A percentile compares a stretch with the other conserved stretches of the same genome.
phyloP scores from a whole-genome alignment of 2,329 filamentous ascomycete species.

The Cordyceps tenuipes region DNA sequence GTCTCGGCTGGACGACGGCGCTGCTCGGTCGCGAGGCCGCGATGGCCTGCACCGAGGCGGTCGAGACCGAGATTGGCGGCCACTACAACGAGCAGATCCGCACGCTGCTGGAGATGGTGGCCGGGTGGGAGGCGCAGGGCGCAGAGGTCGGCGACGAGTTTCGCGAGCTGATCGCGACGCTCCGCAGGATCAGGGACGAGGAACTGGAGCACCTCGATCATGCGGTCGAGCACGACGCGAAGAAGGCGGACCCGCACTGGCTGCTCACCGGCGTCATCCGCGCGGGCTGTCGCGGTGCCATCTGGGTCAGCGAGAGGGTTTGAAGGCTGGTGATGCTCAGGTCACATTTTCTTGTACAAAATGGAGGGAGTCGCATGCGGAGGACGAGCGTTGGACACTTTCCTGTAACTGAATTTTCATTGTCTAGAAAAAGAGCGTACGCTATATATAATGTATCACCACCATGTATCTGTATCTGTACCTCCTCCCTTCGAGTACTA shows the following conservation, averaged over 20 bases:
- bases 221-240: slow-evolving; percentile 86
- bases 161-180: slow-evolving; percentile 58
- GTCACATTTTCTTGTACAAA: background rate
- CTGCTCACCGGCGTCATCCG: slow-evolving; percentile 79
- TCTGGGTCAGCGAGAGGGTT: slow-evolving; percentile 78
- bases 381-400: background rate
- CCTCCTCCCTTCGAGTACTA: background rate
- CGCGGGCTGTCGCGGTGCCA: slow-evolving; percentile 83
- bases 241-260: slow-evolving; percentile 84
- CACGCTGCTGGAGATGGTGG: slow-evolving; percentile 70
- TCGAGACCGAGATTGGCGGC: slow-evolving; percentile 93
- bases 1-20: slow-evolving; percentile 82
- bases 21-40: slow-evolving; percentile 85
- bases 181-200: slow-evolving; percentile 84
- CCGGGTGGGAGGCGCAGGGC: slow-evolving; percentile 64
- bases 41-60: slow-evolving; percentile 97
- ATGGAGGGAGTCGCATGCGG: background rate
- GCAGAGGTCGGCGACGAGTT: slow-evolving; percentile 77
- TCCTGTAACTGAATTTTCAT: background rate
- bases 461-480: background rate
- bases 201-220: slow-evolving; percentile 95
- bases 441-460: slow-evolving; percentile 1
- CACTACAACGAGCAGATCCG: slow-evolving; percentile 94
- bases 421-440: background rate
- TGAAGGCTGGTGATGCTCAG: slow-evolving; percentile 26